A percentile compares a stretch with the other conserved stretches of the same genome.
phyloP scores from a whole-genome alignment of 106 monocot species.

The Chionographis japonica region DNA sequence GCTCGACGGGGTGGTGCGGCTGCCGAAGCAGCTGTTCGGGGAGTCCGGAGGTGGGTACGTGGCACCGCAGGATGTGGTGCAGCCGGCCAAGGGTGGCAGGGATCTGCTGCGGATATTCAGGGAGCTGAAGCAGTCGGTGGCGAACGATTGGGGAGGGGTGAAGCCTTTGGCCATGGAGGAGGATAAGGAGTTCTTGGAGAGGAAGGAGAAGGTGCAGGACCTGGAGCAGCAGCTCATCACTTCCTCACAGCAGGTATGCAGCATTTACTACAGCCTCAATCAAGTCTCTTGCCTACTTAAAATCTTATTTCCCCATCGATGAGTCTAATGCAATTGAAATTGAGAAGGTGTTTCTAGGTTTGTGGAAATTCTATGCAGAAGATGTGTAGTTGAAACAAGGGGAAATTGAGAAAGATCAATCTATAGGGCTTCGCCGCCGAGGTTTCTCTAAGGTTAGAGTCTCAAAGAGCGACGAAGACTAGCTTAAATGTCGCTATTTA shows the following conservation, averaged over 20 bases:
- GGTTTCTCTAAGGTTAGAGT: too few relatives aligned
- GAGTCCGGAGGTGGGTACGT: conserved; percentile 15
- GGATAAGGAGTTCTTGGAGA: conserved; percentile 65
- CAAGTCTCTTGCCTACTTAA: too few relatives aligned
- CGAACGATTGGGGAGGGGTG: conserved; percentile 57
- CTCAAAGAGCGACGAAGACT: too few relatives aligned
- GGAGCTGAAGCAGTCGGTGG: conserved; percentile 70
- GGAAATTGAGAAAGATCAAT: too few relatives aligned
- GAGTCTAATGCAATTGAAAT: too few relatives aligned
- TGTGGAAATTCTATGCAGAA: too few relatives aligned
- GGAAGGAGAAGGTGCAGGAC: conserved; percentile 50
- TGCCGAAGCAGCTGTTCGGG: conserved; percentile 65
- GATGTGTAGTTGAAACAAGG: too few relatives aligned
- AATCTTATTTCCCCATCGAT: too few relatives aligned
- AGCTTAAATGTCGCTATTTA: too few relatives aligned
- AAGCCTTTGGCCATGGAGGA: conserved; percentile 59
- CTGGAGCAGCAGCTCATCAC: conserved; percentile 54
- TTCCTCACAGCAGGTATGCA: conserved; percentile 54
- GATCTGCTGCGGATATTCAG: conserved; percentile 69
- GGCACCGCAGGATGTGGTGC: conserved; percentile 44
- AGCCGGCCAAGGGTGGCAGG: conserved; percentile 66
- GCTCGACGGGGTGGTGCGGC: conserved; percentile 60
- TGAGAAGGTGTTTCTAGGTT: too few relatives aligned
- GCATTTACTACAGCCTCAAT: not conserved
- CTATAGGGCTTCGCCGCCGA: too few relatives aligned